These are phyloP conservation scores for Phytophthora sojae DNA, from an alignment of 352 stramenopile species.

Conservation along the genomic window DNA sequence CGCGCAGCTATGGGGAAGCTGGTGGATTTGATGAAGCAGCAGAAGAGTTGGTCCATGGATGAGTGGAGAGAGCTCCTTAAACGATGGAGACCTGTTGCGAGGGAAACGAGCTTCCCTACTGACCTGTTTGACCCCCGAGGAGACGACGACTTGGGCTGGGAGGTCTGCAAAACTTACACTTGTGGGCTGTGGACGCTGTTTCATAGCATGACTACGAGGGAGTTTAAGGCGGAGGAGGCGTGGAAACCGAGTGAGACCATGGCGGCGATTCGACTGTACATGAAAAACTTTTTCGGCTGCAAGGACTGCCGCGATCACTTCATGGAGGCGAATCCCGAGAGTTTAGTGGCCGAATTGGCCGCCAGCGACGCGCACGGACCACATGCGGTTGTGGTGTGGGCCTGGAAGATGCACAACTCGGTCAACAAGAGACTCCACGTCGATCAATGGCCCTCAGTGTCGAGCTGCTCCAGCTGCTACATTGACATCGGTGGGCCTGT, in stretches of 20 bases:
- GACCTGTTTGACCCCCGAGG: conserved; percentile 52
- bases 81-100: conserved; percentile 54
- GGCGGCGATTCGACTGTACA: conserved; percentile 64
- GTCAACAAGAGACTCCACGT: conserved; percentile 76
- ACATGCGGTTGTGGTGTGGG: conserved; percentile 61
- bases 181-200: conserved; percentile 82
- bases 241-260: conserved; percentile 59
- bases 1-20: conserved; percentile 53
- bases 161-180: conserved; percentile 71
- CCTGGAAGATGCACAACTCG: conserved; percentile 81
- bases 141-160: conserved; percentile 49
- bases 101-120: conserved; percentile 55
- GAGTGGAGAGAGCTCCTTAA: conserved; percentile 58
- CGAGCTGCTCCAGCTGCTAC: conserved; percentile 56
- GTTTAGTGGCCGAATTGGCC: conserved; percentile 47
- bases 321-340: conserved; percentile 60
- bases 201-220: conserved; percentile 63
- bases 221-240: conserved; percentile 5
- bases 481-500: conserved; percentile 31
- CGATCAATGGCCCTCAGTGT: conserved; percentile 54
- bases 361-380: conserved; percentile 46
- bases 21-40: conserved; percentile 35
- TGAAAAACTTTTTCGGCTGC: conserved; percentile 78
- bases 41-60: conserved; percentile 45
- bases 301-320: conserved; percentile 76